These are phyloP conservation scores for Aureobasidium zeae DNA, from an alignment of 2,329 filamentous ascomycete species.

Conservation along the genomic window DNA sequence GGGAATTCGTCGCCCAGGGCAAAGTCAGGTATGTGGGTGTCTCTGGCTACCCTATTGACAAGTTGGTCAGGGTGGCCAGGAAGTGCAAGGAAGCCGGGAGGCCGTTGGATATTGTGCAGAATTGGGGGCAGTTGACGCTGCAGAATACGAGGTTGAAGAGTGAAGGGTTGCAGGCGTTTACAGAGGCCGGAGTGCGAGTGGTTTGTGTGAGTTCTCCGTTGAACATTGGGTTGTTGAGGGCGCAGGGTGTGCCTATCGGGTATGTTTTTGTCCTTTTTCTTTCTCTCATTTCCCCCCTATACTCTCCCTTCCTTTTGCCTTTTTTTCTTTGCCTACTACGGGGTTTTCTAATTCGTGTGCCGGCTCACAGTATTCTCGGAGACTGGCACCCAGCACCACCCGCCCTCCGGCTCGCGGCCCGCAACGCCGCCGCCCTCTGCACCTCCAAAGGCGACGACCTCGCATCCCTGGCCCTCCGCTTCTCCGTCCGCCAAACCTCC, in stretches of 20 bases:
- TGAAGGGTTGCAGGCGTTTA: constrained; percentile 6
- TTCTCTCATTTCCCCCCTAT: neutral
- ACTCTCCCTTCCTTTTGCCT: too few species aligned
- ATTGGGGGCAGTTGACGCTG: constrained; percentile 17
- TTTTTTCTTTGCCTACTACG: too few species aligned
- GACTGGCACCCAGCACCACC: constrained; percentile 17
- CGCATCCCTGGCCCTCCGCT: constrained; percentile 14
- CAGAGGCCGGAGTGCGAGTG: constrained; percentile 3
- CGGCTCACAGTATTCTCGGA: neutral
- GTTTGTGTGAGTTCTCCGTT: constrained; percentile 15
- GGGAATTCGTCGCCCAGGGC: constrained; percentile 58
- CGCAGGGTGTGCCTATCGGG: constrained; percentile 16
- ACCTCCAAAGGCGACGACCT: neutral
- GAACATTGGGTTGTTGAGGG: constrained; percentile 15
- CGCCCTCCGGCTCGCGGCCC: constrained; percentile 3
- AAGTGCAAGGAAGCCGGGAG: constrained; percentile 62
- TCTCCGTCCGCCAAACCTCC: constrained; percentile 1
- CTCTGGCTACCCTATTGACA: constrained; percentile 69
- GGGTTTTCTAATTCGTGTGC: too few species aligned
- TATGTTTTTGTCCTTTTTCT: neutral
- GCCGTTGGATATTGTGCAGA: constrained; percentile 62
- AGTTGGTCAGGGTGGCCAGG: constrained; percentile 62
- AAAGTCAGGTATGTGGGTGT: constrained; percentile 73
- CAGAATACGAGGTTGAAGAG: constrained; percentile 16
- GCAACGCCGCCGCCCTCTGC: constrained; percentile 3